phyloP scores from a whole-genome alignment of 2,329 filamentous ascomycete genomes.

The Fusarium buharicum region DNA sequence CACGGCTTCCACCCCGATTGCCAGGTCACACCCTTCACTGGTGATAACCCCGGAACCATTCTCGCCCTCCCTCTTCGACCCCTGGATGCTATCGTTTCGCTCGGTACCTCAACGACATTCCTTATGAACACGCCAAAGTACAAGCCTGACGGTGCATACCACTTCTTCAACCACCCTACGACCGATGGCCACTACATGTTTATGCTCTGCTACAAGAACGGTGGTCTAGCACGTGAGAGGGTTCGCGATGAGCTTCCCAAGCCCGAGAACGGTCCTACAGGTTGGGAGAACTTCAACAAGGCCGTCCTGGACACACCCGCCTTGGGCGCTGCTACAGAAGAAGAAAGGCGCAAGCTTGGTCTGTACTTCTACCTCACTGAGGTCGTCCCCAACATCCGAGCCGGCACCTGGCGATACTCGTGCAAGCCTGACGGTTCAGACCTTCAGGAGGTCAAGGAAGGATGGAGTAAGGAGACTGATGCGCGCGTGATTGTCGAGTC shows the following conservation, averaged over 20 bases:
- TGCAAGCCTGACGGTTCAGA: conserved; percentile 65
- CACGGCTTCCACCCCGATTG: conserved; percentile 83
- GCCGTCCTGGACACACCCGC: conserved; percentile 74
- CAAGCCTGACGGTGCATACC: conserved; percentile 88
- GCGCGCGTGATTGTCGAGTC: conserved; percentile 90
- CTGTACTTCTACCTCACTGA: conserved; percentile 97
- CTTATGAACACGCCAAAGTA: conserved; percentile 96
- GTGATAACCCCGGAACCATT: conserved; percentile 96
- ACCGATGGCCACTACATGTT: conserved; percentile 96
- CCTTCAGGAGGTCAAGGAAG: conserved; percentile 51
- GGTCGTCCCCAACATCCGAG: conserved; percentile 89
- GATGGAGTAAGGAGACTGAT: conserved; percentile 71
- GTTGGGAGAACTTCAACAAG: conserved; percentile 85
- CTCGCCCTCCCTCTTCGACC: conserved; percentile 87
- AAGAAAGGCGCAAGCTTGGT: conserved; percentile 78
- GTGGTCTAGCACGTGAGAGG: conserved; percentile 89
- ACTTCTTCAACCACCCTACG: conserved; percentile 98
- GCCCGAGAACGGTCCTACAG: conserved; percentile 57
- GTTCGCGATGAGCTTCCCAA: conserved; percentile 82
- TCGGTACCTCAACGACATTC: conserved; percentile 96
- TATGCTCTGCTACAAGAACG: conserved; percentile 99
- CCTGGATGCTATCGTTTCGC: conserved; percentile 91
- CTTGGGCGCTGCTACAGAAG: conserved; percentile 67
- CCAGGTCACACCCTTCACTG: conserved; percentile 86
- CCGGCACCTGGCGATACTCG: conserved; percentile 87